These are phyloP conservation scores for Saccharomycopsis hybrid DNA, from an alignment of 1,139 yeast species.

Conservation along the genomic window DNA sequence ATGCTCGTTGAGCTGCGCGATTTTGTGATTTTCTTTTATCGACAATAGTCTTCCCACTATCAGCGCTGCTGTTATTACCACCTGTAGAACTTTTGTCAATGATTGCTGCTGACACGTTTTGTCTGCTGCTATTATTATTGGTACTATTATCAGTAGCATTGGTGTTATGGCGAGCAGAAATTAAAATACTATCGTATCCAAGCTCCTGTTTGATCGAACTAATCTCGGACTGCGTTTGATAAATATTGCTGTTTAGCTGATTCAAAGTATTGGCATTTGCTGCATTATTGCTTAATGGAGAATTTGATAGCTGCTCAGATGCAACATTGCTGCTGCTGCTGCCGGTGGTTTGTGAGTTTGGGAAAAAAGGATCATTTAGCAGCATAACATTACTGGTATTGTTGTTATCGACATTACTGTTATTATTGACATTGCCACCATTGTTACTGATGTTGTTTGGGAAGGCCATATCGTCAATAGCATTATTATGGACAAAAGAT, in stretches of 20 bases:
- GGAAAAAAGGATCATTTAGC: too few relatives aligned
- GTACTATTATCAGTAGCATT: slow-evolving; percentile 1
- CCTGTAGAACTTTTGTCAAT: neutral
- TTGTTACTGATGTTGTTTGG: neutral
- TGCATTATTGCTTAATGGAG: neutral
- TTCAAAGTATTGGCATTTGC: slow-evolving; percentile 5
- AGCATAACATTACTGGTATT: too few relatives aligned
- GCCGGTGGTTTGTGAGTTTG: too few relatives aligned
- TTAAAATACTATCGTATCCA: neutral
- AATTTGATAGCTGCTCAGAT: neutral
- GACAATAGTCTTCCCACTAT: slow-evolving; percentile 1
- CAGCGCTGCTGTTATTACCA: neutral
- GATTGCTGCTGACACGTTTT: slow-evolving; percentile 1
- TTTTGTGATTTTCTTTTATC: slow-evolving; percentile 73
- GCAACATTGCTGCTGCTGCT: neutral
- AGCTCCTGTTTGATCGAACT: slow-evolving; percentile 12
- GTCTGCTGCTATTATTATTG: neutral
- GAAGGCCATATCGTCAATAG: neutral
- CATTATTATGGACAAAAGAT: slow-evolving; percentile 3
- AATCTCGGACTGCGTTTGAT: slow-evolving; percentile 14
- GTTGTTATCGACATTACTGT: too few relatives aligned
- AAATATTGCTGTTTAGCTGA: slow-evolving; percentile 7
- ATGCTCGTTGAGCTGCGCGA: slow-evolving; percentile 86
- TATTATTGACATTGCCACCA: neutral
- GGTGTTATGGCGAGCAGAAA: neutral